Evolutionary conservation across 2,329 filamentous ascomycete genomes (phyloP), one percentile per base, ranked within the genome.

Genomic region (Cercospora canescens): DNA sequence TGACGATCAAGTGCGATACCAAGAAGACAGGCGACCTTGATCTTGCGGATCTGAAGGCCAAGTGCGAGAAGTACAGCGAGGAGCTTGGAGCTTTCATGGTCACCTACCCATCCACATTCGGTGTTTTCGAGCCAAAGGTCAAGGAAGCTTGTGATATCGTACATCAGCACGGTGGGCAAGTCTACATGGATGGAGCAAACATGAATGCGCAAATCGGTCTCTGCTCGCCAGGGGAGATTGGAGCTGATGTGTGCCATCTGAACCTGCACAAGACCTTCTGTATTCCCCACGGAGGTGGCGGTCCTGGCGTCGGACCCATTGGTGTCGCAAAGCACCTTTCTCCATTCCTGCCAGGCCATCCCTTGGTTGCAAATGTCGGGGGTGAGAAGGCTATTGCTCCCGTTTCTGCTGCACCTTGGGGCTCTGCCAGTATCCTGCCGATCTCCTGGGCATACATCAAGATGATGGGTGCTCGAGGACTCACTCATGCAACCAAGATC

Each of bases 251-350:
- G 41, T 98, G 94, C 86, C 94, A 97, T 82, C 85, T 98, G 67
- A 98, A 98, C 81, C 86, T 98, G 48, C 94, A 98, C 87, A 98
- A 98, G 87, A 98, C 94, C 3, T 98, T 98, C 85, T 98, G 94
- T 78, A 98, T 98, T 75, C 94, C 94, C 55, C 94, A 98, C 80
- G 94, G 94, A 63, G 94, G 94, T 69, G 94, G 94, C 70, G 94
- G 94, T 16, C 94, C 94, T 9, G 94, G 94, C 74, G 92, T 97
- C 39, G 94, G 94, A 2, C 94, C 94, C 61, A 96, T 98, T 71
- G 94, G 93, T 76, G 94, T 97, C 63, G 95, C 94, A 78, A 82
- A 88, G 67, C 92, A 96, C 75, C 88, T 98, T 58, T 81, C 86
- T 6, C 87, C 88, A 6, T 93, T 89, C 84, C 85, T 97, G 14